phyloP scores from a whole-genome alignment of 73 alveolate species.

The Paramecium sonneborni region DNA sequence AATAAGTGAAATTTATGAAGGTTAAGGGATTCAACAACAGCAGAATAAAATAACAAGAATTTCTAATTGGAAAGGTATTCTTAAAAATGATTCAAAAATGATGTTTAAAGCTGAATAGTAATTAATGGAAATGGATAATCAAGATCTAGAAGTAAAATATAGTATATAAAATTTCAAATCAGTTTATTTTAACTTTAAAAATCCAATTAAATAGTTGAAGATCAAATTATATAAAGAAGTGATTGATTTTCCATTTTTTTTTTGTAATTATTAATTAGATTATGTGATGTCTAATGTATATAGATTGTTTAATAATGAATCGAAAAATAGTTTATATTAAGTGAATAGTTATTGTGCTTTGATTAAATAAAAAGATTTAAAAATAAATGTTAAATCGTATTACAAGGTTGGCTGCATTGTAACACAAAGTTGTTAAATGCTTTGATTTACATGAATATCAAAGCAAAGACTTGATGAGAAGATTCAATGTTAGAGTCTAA shows the following conservation, averaged over 20 bases:
- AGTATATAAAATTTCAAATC: background rate
- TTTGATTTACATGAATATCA: conserved; percentile 78
- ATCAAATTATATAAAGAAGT: background rate
- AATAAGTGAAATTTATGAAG: background rate
- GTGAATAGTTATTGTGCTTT: background rate
- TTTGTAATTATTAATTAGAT: background rate
- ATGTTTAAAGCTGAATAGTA: background rate
- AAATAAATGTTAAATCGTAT: conserved; percentile 39
- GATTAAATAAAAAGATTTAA: background rate
- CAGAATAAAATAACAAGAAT: background rate
- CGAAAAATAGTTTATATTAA: background rate
- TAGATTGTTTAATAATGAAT: background rate
- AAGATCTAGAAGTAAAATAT: conserved; percentile 31
- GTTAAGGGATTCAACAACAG: background rate
- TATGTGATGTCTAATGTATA: background rate
- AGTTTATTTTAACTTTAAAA: background rate
- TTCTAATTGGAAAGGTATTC: background rate
- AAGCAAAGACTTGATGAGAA: conserved; percentile 76
- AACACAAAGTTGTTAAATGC: conserved; percentile 65
- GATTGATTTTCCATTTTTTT: background rate
- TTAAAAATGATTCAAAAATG: background rate
- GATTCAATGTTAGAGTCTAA: conserved; percentile 78
- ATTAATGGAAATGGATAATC: conserved; percentile 3
- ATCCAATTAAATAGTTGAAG: background rate
- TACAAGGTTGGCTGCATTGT: conserved; percentile 56